Conservation (phyloP, 2,329 filamentous ascomycete species). For the Fusarium sp. region DNA sequence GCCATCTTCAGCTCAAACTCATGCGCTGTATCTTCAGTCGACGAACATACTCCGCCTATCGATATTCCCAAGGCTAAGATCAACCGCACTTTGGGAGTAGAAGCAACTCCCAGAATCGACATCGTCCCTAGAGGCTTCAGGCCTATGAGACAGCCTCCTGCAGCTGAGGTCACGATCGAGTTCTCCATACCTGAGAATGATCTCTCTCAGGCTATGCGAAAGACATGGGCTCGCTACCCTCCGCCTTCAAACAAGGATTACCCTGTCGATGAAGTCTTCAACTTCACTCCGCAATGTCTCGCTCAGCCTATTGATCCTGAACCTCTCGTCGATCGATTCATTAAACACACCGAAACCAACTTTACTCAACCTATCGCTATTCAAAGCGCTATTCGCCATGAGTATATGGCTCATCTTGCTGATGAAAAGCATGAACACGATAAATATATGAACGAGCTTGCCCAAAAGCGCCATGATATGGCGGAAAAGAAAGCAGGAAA, state of each 20-base stretch:
- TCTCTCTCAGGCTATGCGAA: not conserved
- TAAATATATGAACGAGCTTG: not conserved
- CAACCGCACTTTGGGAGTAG: not conserved
- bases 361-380: slow-evolving; percentile 18
- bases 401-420: slow-evolving; percentile 3
- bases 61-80: not conserved
- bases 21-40: slow-evolving; percentile 16
- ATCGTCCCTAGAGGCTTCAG: not conserved
- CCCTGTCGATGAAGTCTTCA: slow-evolving; percentile 1
- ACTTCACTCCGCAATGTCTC: not conserved
- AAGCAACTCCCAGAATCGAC: not conserved
- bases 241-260: slow-evolving; percentile 24
- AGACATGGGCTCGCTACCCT: slow-evolving; percentile 17
- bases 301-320: slow-evolving; percentile 16
- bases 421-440: not conserved
- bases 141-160: not conserved
- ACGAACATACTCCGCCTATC: slow-evolving; percentile 27
- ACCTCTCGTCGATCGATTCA: not conserved
- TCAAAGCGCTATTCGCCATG: slow-evolving; percentile 5
- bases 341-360: slow-evolving; percentile 4
- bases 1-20: slow-evolving; percentile 11
- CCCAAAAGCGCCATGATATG: not conserved
- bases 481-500: not conserved
- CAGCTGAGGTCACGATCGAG: not conserved
- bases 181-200: not conserved